These are phyloP conservation scores for Thecamonas trahens DNA, from an alignment of 78 protist species.

Conservation along the genomic window DNA sequence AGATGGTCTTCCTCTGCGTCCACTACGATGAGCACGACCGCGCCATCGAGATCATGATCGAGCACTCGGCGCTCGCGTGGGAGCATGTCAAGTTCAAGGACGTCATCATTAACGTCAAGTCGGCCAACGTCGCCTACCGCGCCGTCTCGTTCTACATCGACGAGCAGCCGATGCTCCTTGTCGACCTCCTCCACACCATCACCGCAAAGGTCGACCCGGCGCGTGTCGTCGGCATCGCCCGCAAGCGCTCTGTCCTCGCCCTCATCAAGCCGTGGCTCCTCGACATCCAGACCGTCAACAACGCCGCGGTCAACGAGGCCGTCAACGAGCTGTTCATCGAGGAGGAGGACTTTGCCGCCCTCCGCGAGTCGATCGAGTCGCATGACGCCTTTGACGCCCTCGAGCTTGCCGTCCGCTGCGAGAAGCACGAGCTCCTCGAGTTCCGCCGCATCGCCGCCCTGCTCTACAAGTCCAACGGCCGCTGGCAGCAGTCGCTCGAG, in stretches of 20 bases:
- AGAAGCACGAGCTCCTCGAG: constrained; percentile 91
- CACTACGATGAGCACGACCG: constrained; percentile 94
- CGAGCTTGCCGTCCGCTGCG: constrained; percentile 80
- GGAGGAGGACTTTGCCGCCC: constrained; percentile 93
- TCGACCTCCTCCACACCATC: constrained; percentile 90
- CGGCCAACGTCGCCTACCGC: constrained; percentile 87
- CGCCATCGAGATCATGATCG: constrained; percentile 86
- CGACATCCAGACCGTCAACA: constrained; percentile 58
- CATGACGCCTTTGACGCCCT: constrained; percentile 79
- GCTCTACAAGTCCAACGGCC: constrained; percentile 66
- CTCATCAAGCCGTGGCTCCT: constrained; percentile 85
- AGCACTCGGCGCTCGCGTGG: constrained; percentile 91
- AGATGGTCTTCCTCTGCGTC: constrained; percentile 87
- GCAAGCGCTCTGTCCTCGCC: constrained; percentile 79
- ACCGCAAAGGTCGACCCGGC: no score
- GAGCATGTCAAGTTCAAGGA: constrained; percentile 90
- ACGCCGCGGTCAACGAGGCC: constrained; percentile 86
- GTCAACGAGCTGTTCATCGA: constrained; percentile 86
- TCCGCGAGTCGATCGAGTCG: constrained; percentile 72
- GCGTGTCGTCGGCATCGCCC: constrained; percentile 76
- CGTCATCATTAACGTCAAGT: constrained; percentile 75
- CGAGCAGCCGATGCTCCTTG: constrained; percentile 42
- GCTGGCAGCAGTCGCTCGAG: constrained; percentile 79
- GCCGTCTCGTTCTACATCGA: constrained; percentile 84
- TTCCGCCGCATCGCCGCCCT: constrained; percentile 91